Evolutionary conservation across 2,329 filamentous ascomycete species (phyloP).

Genomic region (Verticillium nonalfalfae): DNA sequence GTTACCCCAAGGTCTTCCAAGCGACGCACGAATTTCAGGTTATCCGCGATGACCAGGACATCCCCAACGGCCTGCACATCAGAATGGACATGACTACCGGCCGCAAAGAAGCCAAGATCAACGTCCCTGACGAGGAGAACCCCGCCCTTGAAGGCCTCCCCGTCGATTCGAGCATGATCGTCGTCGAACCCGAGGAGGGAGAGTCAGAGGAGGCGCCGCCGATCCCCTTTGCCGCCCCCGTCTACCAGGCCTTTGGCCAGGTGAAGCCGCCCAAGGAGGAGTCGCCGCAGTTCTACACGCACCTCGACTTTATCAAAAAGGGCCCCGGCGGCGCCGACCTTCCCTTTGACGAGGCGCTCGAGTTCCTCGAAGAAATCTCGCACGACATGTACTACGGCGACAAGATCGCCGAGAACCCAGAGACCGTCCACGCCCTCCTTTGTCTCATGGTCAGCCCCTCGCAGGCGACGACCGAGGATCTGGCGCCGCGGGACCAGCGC

Average conservation of each 20-base stretch:
- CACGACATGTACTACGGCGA: conserved; percentile 67
- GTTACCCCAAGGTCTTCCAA: conserved; percentile 59
- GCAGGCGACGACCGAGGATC: conserved; percentile 13
- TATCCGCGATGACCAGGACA: conserved; percentile 57
- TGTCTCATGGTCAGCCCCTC: conserved; percentile 42
- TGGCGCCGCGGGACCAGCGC: conserved; percentile 36
- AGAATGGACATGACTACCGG: conserved; percentile 60
- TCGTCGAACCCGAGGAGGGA: conserved; percentile 42
- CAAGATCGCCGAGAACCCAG: conserved; percentile 51
- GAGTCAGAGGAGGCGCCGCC: conserved; percentile 15
- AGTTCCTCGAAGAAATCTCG: conserved; percentile 54
- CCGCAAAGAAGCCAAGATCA: conserved; percentile 58
- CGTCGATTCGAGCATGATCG: conserved; percentile 44
- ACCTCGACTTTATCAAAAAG: conserved; percentile 13
- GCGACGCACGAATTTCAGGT: conserved; percentile 59
- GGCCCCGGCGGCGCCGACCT: conserved; percentile 17
- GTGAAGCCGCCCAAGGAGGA: conserved; percentile 38
- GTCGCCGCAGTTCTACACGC: conserved; percentile 16
- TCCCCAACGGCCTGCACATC: conserved; percentile 60
- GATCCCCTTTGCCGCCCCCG: conserved; percentile 44
- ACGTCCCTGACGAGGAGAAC: conserved; percentile 48
- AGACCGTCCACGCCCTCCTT: conserved; percentile 47
- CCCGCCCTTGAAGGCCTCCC: conserved; percentile 42
- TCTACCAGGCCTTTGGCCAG: conserved; percentile 50
- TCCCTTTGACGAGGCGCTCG: conserved; percentile 43